A percentile compares a stretch with the other conserved stretches of the same genome.
These are phyloP conservation scores for Dysphania ambrosioides DNA, from an alignment of 148 eudicot species.

Conservation along the genomic window DNA sequence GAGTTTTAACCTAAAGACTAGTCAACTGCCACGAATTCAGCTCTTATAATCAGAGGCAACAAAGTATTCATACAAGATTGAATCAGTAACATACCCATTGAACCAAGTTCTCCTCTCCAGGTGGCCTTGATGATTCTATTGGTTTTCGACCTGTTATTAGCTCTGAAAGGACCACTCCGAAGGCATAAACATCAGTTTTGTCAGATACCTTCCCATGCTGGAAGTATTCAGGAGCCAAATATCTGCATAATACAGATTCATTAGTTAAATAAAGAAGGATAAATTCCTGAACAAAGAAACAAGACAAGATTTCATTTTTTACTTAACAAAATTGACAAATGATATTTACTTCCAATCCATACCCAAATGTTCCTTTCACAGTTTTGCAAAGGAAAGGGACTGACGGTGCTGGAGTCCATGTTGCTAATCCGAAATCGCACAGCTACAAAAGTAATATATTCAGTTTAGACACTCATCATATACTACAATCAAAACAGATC, in stretches of 20 bases:
- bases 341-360: constrained; percentile 21
- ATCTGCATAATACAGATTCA: constrained; percentile 42
- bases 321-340: not conserved
- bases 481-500: not conserved
- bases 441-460: constrained; percentile 45
- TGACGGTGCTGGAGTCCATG: constrained; percentile 96
- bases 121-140: constrained; percentile 70
- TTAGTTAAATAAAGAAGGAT: not conserved
- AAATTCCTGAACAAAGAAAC: not conserved
- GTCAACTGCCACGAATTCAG: not conserved
- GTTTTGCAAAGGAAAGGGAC: constrained; percentile 97
- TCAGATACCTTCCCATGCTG: constrained; percentile 96
- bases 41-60: not conserved
- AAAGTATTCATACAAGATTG: constrained; percentile 4
- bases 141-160: constrained; percentile 85
- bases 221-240: constrained; percentile 96
- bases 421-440: constrained; percentile 95
- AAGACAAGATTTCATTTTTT: not conserved
- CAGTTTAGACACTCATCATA: constrained; percentile 20
- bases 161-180: constrained; percentile 86
- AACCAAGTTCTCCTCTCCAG: constrained; percentile 91
- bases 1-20: not conserved
- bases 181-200: constrained; percentile 95
- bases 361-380: constrained; percentile 99
- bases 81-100: constrained; percentile 64